Base-by-base conservation (phyloP, 176 grass and related monocot species). In the Chloris gayana region DNA sequence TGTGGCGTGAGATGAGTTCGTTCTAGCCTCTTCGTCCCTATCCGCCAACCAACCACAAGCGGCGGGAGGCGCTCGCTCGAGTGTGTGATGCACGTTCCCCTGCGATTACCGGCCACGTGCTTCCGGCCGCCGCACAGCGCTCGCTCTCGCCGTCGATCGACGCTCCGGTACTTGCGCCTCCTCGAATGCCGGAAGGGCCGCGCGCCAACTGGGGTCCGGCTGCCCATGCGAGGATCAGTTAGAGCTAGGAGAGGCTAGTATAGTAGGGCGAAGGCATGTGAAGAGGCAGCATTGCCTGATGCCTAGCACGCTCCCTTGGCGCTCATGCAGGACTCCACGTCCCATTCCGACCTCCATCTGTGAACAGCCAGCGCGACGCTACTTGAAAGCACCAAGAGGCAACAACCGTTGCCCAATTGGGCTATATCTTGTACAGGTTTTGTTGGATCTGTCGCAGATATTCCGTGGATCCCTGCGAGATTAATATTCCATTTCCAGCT, bases 11-110 rank as follows among this genome's bases (percentile, higher is more conserved):
- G 24, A 3, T 21, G 32, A 37, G 7, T 37, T 79, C n/a, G 56
- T 41, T 50, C 38, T 60, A n/a, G 8, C 69, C 33, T 64, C 72
- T 75, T 74, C 72, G 64, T 81, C 85, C 47, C 51, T 22, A 82
- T 64, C 64, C 64, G 37, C 71, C 54, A 54, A 42, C 64, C 35
- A 70, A 45, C 24, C 66, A 70, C 76, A 26, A 24, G 26, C 74
- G 32, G 65, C 22, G 9, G 35, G 38, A 38, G 59, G 59, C 32
- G 0, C 79, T 45, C 56, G 18, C 65, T 1, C 19, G 64, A 82
- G 73, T n/a, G 73, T 82, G 85, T 82, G 85, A 87, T 57, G 79
- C 67, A 87, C 67, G 41, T 69, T 41, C 42, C 38, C 80, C 75
- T 2, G 68, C 32, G 68, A 31, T 67, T 79, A 18, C 75, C 47